These are phyloP conservation scores for Aphanomyces stellatus DNA, from an alignment of 352 stramenopile species.

Conservation along the genomic window DNA sequence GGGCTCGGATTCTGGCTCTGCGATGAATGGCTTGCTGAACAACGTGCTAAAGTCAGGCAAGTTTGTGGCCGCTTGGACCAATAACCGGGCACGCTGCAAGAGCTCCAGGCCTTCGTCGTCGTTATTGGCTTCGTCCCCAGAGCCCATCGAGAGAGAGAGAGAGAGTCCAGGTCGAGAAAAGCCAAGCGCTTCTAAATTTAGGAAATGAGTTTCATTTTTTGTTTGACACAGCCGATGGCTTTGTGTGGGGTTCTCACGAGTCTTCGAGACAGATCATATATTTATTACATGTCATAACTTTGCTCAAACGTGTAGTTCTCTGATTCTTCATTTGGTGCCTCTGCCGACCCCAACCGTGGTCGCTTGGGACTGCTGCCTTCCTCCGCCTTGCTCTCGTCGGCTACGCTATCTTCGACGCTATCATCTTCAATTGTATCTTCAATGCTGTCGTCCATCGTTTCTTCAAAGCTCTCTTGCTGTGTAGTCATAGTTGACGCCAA, in stretches of 20 bases:
- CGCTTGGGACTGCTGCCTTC: not conserved
- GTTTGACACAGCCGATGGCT: no score
- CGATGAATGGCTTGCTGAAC: conserved; percentile 8
- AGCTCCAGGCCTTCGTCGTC: conserved; percentile 25
- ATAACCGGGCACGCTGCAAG: conserved; percentile 33
- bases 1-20: no score
- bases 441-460: no score
- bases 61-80: conserved; percentile 31
- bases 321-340: not conserved
- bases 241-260: no score
- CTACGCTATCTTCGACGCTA: not conserved
- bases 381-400: not conserved
- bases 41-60: conserved; percentile 18
- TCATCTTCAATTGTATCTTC: no score
- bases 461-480: no score
- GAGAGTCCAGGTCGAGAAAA: not conserved
- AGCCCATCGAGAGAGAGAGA: not conserved
- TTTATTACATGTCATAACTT: not conserved
- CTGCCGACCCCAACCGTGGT: no score
- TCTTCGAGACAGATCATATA: no score
- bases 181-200: not conserved
- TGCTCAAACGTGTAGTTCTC: conserved; percentile 1
- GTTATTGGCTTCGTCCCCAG: not conserved
- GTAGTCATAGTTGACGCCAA: no score
- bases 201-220: no score